phyloP scores from a whole-genome alignment of 306 rosid genomes.

The Vigna mungo region DNA sequence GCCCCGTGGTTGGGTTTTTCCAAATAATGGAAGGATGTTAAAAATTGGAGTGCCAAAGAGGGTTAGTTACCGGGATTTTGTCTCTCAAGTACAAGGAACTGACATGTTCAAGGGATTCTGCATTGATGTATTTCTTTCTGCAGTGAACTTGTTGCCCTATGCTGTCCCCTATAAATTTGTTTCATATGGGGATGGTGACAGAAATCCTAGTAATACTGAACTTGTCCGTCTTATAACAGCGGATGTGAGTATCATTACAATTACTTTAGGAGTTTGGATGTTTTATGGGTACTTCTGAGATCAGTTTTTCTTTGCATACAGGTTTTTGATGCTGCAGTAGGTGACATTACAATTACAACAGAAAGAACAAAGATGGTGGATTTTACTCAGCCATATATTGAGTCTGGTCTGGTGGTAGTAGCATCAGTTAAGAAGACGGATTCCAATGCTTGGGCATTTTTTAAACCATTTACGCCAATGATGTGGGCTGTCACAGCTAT shows the following conservation, averaged over 20 bases:
- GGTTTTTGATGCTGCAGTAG: conserved; percentile 88
- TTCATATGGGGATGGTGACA: conserved; percentile 75
- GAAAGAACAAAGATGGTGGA: conserved; percentile 90
- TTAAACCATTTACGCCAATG: conserved; percentile 73
- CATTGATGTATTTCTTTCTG: conserved; percentile 91
- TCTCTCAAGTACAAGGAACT: conserved; percentile 62
- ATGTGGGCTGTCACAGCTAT: conserved; percentile 85
- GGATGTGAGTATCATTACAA: conserved; percentile 68
- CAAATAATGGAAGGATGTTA: conserved; percentile 80
- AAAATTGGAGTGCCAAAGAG: conserved; percentile 78
- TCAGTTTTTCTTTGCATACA: conserved; percentile 44
- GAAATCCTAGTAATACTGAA: conserved; percentile 71
- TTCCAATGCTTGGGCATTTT: conserved; percentile 89
- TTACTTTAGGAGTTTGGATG: conserved; percentile 27
- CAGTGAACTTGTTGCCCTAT: conserved; percentile 80
- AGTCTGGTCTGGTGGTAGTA: conserved; percentile 92
- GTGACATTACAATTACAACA: conserved; percentile 90
- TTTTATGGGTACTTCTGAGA: conserved; percentile 38
- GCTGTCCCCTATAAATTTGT: conserved; percentile 79
- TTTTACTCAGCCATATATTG: conserved; percentile 92
- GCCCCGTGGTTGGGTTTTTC: conserved; percentile 99
- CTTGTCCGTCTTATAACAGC: conserved; percentile 73
- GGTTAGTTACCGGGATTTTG: conserved; percentile 74
- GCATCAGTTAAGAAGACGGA: conserved; percentile 70
- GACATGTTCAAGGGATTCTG: conserved; percentile 85